Evolutionary conservation across 78 protist genomes (phyloP), one percentile per base, ranked within the genome.

Genomic region (Capsaspora owczarzaki): DNA sequence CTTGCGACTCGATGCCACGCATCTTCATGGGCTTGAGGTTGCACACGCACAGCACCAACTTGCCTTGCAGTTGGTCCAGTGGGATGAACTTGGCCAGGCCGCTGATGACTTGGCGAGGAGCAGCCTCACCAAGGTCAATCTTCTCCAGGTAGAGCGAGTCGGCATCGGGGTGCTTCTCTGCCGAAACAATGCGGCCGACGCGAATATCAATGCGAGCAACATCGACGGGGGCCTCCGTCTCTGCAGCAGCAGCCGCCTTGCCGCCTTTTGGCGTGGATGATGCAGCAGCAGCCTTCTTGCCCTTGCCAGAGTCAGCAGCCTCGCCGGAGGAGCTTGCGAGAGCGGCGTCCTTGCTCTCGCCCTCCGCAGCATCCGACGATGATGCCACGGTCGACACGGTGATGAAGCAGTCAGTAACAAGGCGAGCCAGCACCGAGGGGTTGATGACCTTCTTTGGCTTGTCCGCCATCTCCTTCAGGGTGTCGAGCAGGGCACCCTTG

Each of bases 81-180:
- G 56, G 46, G 41, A 76, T 47, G 49, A 37, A 51, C 37, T 51
- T 31, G n/a, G 2, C 69, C 37, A 87, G 82, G 43, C 90, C 90
- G 33, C 53, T 27, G 66, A 79, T 44, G 19, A 87, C 38, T 22
- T 81, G 82, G 38, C 90, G 60, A n/a, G 90, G 85, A 29, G 23
- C 44, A 19, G 33, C 83, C 51, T 82, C 86, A 25, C 90, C 90
- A 25, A 82, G 27, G 44, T 85, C 83, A 37, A 89, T 75, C 60
- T 89, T 6, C 83, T 84, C 85, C 60, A 89, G 75, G 79, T 40
- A 89, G 25, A 85, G 75, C 38, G 31, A 12, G 69, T 89, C 92
- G 19, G 88, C 82, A 31, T 80, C 86, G 0, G 86, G 85, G 19
- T 85, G 92, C 37, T 19, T 1, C 19, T 33, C 70, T 22, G 76